Evolutionary conservation across 257 asterid genomes (phyloP), one percentile per base, ranked within the genome.

Genomic region (Solanum etuberosum): DNA sequence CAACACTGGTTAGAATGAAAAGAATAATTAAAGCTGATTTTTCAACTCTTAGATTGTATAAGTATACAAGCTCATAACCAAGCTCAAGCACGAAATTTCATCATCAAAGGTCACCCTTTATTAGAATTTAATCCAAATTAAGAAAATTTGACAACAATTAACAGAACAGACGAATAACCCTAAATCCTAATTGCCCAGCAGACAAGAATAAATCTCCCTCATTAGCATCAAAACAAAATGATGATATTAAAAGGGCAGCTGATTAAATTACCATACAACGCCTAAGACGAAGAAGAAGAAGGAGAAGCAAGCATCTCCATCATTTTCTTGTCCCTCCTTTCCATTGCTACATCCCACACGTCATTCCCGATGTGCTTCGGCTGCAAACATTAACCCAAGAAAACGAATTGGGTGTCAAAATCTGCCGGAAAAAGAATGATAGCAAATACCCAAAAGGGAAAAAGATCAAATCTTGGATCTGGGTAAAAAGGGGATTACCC

Each of bases 321-420:
- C 91, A 95, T 90, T 90, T 95, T 97, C 95, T 95, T 94, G 88
- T 96, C 99, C 86, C 98, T 93, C 89, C 80, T 94, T 94, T 95
- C 98, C 98, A 96, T 95, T 20, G 96, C 95, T 87, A 89, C 92
- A 72, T 96, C 99, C 98, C 98, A 96, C 25, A 91, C 89, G 88
- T 96, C 99, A 90, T 91, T 96, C 23, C 99, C 99, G 9, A 95
- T 88, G 90, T 96, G 99, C 91, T 96, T 96, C 83, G 99, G 99
- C 99, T 95, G 96, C 83, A 77, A 87, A 68, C 11, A 16, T 5
- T 73, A 0, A 18, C 25, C 78, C 78, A 54, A 57, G 23, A 71
- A 32, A 71, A 71, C 20, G 5, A 46, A 70, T 72, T 18, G 83
- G 83, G 35, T 43, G 38, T 42, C 63, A n/a, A n/a, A 74, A 74